A percentile compares a stretch with the other conserved stretches of the same genome.
Evolutionary conservation across 2,329 filamentous ascomycete genomes (phyloP).

Genomic region (Eutypella sp.): DNA sequence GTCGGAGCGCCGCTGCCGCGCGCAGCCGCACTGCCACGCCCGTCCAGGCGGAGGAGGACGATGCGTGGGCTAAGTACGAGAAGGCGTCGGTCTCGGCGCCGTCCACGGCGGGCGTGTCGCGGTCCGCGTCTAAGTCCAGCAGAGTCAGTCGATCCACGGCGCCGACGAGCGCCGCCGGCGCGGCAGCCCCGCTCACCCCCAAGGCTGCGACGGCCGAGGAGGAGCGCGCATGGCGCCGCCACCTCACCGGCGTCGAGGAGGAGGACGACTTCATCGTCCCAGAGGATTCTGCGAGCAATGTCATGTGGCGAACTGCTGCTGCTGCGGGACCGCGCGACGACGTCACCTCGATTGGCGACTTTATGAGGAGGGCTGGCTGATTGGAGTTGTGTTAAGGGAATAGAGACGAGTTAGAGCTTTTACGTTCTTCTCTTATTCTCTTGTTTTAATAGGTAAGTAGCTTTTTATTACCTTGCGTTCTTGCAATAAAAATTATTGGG

Average conservation of each 20-base stretch:
- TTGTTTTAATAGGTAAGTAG: neutral
- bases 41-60: neutral
- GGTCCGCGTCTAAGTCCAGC: neutral
- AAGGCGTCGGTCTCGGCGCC: neutral
- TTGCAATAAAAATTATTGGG: neutral
- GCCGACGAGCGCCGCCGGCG: neutral
- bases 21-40: neutral
- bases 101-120: neutral
- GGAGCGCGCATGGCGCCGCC: neutral
- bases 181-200: neutral
- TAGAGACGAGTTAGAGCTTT: neutral
- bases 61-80: neutral
- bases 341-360: conserved; percentile 1
- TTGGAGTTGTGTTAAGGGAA: neutral
- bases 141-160: neutral
- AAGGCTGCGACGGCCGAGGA: neutral
- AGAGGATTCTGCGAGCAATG: conserved; percentile 6
- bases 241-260: conserved; percentile 1
- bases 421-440: neutral
- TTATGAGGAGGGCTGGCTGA: neutral
- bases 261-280: conserved; percentile 2
- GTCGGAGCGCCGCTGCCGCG: neutral
- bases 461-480: neutral
- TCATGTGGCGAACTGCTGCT: conserved; percentile 5
- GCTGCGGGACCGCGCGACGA: neutral